Conservation (phyloP, 2,329 filamentous ascomycete genomes). For the Helminthosporium solani region DNA sequence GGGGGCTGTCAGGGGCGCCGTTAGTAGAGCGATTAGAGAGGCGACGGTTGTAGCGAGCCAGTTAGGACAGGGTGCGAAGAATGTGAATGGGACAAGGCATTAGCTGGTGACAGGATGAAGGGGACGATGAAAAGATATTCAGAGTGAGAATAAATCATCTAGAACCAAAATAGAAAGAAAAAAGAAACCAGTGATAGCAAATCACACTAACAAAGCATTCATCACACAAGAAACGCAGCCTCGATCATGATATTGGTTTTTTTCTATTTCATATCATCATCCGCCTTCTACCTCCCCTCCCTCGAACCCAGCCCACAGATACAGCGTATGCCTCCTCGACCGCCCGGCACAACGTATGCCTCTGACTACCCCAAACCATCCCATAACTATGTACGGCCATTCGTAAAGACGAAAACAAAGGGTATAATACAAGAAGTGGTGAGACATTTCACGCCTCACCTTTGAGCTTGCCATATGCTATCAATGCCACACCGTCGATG, state of each 20-base stretch:
- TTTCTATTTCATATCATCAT: too few species aligned
- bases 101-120: conserved; percentile 8
- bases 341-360: too few species aligned
- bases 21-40: conserved; percentile 69
- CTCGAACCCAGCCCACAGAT: too few species aligned
- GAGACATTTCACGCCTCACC: neutral
- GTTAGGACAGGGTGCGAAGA: conserved; percentile 58
- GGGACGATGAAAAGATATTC: neutral
- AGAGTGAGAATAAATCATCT: neutral
- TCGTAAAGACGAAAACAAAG: neutral
- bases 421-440: conserved; percentile 9
- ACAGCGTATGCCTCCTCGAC: too few species aligned
- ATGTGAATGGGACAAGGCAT: conserved; percentile 46
- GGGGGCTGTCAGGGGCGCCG: conserved; percentile 64
- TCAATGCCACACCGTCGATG: too few species aligned
- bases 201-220: too few species aligned
- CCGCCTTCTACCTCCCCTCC: too few species aligned
- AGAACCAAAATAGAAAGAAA: too few species aligned
- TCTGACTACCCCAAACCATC: neutral
- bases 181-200: too few species aligned
- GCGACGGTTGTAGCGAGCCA: conserved; percentile 69
- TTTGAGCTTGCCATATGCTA: too few species aligned
- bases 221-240: too few species aligned
- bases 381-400: neutral
- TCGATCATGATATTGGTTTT: too few species aligned